These are phyloP conservation scores for Magnusiomyces sp. DNA, from an alignment of 1,139 yeast genomes.

Conservation along the genomic window DNA sequence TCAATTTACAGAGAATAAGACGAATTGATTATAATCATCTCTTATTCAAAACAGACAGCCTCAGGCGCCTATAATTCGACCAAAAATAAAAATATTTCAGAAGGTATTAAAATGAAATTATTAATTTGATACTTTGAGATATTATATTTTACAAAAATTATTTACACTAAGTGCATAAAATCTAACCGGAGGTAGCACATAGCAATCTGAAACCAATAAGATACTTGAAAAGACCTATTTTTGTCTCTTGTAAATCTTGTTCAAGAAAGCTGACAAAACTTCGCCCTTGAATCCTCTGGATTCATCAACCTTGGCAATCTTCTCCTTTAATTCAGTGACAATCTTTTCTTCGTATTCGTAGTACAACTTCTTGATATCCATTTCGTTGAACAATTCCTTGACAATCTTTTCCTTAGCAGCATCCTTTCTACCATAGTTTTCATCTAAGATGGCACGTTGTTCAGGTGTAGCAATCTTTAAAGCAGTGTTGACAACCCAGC, in stretches of 20 bases:
- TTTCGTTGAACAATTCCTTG: conserved; percentile 64
- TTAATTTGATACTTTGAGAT: no score
- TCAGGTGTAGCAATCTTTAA: conserved; percentile 67
- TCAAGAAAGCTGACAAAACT: conserved; percentile 74
- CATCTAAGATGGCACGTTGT: conserved; percentile 76
- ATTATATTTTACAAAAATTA: no score
- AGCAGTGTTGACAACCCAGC: conserved; percentile 96
- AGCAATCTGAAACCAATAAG: no score
- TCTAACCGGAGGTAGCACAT: no score
- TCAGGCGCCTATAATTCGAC: no score
- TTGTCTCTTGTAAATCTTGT: conserved; percentile 88
- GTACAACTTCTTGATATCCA: conserved; percentile 65
- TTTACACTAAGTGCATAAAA: no score
- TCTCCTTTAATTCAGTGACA: conserved; percentile 53
- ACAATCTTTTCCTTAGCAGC: conserved; percentile 59
- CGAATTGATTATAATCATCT: no score
- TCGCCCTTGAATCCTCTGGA: conserved; percentile 84
- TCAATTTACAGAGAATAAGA: no score
- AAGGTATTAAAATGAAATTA: no score
- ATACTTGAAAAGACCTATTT: conserved; percentile 40
- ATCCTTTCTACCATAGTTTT: conserved; percentile 83
- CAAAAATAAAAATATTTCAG: no score
- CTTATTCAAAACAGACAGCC: no score
- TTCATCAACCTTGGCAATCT: conserved; percentile 72
- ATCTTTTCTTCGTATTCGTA: conserved; percentile 72